Evolutionary conservation across 805 yeast species (phyloP).

Genomic region (Wickerhamiella slavikovae): DNA sequence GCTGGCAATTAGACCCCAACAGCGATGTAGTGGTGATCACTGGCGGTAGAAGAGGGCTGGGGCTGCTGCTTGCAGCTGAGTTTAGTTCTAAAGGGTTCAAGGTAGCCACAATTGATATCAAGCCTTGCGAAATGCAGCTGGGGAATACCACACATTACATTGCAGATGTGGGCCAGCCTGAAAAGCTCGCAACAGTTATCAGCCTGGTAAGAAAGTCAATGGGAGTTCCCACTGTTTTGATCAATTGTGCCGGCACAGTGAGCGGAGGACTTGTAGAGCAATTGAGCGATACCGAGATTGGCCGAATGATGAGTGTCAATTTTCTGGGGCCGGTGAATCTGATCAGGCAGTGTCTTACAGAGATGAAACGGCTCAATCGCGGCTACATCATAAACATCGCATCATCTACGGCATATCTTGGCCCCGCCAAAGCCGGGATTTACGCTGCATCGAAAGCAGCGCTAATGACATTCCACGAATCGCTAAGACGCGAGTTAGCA

Average conservation of each 20-base stretch:
- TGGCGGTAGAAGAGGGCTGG: slow-evolving; percentile 13
- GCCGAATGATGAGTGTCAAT: slow-evolving; percentile 36
- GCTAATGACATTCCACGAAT: slow-evolving; percentile 48
- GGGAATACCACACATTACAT: slow-evolving; percentile 1
- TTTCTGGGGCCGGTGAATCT: slow-evolving; percentile 44
- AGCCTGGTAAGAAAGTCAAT: slow-evolving; percentile 53
- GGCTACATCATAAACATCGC: slow-evolving; percentile 60
- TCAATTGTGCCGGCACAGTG: slow-evolving; percentile 81
- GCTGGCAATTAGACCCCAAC: neutral
- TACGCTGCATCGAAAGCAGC: slow-evolving; percentile 78
- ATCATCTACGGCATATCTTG: slow-evolving; percentile 53
- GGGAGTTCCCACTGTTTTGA: slow-evolving; percentile 58
- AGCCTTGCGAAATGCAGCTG: slow-evolving; percentile 5
- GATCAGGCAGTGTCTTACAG: slow-evolving; percentile 41
- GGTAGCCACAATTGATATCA: slow-evolving; percentile 8
- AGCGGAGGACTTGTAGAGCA: slow-evolving; percentile 34
- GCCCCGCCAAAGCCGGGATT: slow-evolving; percentile 50
- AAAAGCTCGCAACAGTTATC: slow-evolving; percentile 29
- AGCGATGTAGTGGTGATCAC: slow-evolving; percentile 9
- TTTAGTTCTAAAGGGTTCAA: slow-evolving; percentile 7
- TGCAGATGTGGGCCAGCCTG: slow-evolving; percentile 6
- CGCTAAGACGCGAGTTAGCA: slow-evolving; percentile 36
- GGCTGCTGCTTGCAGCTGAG: slow-evolving; percentile 10
- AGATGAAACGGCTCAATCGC: slow-evolving; percentile 29
- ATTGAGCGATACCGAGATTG: slow-evolving; percentile 22